Base-by-base conservation (phyloP, 2,329 filamentous ascomycete genomes). In the Nemania sp. region DNA sequence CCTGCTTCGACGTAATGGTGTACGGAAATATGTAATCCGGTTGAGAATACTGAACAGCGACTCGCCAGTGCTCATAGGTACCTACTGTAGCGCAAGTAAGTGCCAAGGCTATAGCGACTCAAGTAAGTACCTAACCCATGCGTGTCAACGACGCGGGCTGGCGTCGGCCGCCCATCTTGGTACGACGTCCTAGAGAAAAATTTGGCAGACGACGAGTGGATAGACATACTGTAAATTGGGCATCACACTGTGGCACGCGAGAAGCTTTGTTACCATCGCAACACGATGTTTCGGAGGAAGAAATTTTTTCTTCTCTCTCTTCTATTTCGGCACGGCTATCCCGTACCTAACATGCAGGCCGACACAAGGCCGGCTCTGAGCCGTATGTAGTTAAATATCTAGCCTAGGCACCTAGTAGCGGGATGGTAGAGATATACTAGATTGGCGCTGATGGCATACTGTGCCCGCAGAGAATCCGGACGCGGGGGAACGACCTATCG, bases 371-470 rank as follows among this genome's bases (percentile, higher is more conserved):
- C 7, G 45, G 25, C 45, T 48, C 21, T 48, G 25, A 9, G n/a
- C 25, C 25, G 29, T 48, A 32, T 9, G 25, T 48, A 48, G 15
- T 18, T 42, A 42, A 11, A 35, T 20, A n/a, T 43, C 20, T 29
- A 40, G 35, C 25, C 15, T 39, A 47, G 4, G 15, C 20, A 40
- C 18, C 7, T 10, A 46, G 40, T 29, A 29, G 25, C 7, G 25
- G 25, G 25, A 29, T 29, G 25, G 25, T 29, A 29, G 25, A 29
- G 25, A 29, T 4, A 7, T 42, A 49, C 40, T 57, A 48, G 37
- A 39, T 52, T 61, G 48, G 49, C n/a, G 32, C 42, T 52, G 43
- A 60, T 25, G 42, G 32, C 45, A 43, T 51, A 43, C 37, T 40
- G n/a, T 48, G 39, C 17, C 51, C 40, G 40, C 51, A 35, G 21